Conservation (phyloP, 768 basidiomycete species). For the Agaricus bisporus region DNA sequence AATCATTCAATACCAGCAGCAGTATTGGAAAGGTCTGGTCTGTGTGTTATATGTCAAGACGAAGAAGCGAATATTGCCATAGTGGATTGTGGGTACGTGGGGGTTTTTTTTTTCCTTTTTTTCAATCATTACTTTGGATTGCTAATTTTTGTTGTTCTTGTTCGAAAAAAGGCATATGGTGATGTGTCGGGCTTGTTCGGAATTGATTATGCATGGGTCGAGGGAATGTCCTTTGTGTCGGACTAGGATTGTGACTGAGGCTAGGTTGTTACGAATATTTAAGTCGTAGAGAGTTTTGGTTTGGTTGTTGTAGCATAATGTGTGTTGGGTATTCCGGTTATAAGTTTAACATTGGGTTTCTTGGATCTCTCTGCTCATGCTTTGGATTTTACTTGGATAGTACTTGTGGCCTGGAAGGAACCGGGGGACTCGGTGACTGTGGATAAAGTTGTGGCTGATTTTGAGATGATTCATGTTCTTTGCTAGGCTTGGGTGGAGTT, state of each 20-base stretch:
- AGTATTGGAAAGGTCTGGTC: constrained; percentile 58
- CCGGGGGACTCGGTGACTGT: too few species aligned
- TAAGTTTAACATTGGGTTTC: too few species aligned
- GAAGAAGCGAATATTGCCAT: constrained; percentile 92
- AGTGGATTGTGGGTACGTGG: constrained; percentile 85
- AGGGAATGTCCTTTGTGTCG: constrained; percentile 89
- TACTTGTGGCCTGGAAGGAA: too few species aligned
- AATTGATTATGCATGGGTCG: constrained; percentile 70
- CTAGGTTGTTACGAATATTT: constrained; percentile 73
- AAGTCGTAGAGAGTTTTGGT: constrained; percentile 28
- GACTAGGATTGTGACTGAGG: constrained; percentile 82
- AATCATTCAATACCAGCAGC: constrained; percentile 31
- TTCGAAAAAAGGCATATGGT: constrained; percentile 56
- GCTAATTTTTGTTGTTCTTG: background rate
- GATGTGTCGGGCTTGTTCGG: constrained; percentile 75
- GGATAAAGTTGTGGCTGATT: too few species aligned
- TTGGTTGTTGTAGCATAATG: background rate
- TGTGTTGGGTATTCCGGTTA: too few species aligned
- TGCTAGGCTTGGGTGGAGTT: too few species aligned
- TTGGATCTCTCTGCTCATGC: too few species aligned
- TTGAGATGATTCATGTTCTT: too few species aligned
- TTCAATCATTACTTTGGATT: background rate
- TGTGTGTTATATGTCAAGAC: constrained; percentile 92
- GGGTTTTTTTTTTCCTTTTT: too few species aligned
- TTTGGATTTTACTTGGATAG: too few species aligned